Evolutionary conservation across 345 rosid species (phyloP), one percentile per base, ranked within the genome.

Genomic region (Luvunga scandens): DNA sequence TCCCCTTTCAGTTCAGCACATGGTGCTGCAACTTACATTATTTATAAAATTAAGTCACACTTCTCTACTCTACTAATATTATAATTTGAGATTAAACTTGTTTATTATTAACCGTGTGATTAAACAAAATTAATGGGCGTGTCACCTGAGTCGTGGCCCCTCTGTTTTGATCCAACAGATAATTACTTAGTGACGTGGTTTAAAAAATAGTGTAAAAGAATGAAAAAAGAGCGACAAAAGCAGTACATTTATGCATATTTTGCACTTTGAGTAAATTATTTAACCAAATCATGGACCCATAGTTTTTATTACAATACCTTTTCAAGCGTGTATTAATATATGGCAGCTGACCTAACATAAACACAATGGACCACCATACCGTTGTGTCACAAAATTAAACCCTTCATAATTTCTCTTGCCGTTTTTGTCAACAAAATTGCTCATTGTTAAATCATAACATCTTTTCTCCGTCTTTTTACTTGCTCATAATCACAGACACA

Each of bases 331-430:
- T 24, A 25, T 61, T 1, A 53, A 61, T 24, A 27, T 25, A 4
- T 45, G 50, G 66, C 59, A 31, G 61, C 39, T 71, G 71, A 55
- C 28, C 55, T 59, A 59, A 57, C 50, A 36, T 13, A 56, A 36
- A 34, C 33, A 57, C 16, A 56, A 9, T 72, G 75, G 75, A 72
- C 75, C 75, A 72, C 66, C 76, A 6, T 36, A 53, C 57, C 22
- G 19, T 18, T 31, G 22, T 71, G 75, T 16, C 67, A 67, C 66
- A 16, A 21, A 73, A 71, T 33, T 24, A 25, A 72, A 72, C 25
- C 10, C 63, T 55, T 56, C 36, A 71, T 55, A 30, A 71, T 71
- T 62, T 53, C 45, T 10, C 39, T 21, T 71, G 21, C 48, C 33
- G 21, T 56, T 1, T 71, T 34, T 45, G 50, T 45, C 50, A 45